Conservation (phyloP, 768 basidiomycete species). For the Mycena galopus region DNA sequence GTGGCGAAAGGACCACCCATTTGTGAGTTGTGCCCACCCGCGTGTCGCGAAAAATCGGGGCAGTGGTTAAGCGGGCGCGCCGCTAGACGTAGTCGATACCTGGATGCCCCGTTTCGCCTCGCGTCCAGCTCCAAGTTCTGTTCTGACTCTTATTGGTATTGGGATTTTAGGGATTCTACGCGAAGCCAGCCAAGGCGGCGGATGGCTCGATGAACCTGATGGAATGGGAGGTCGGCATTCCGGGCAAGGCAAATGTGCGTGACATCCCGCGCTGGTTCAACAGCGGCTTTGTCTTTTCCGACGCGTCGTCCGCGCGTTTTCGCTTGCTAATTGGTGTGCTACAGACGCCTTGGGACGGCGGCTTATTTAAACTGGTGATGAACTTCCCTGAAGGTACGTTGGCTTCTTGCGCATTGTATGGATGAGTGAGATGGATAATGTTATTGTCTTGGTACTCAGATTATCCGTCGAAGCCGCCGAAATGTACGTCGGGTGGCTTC, state of each 20-base stretch:
- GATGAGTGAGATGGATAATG: slow-evolving; percentile 11
- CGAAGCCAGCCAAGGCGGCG: slow-evolving; percentile 88
- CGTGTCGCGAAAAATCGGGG: slow-evolving; percentile 16
- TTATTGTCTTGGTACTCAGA: slow-evolving; percentile 58
- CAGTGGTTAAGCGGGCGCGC: neutral
- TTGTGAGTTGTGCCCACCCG: slow-evolving; percentile 72
- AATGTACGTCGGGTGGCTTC: slow-evolving; percentile 79
- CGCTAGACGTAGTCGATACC: neutral
- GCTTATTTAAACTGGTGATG: slow-evolving; percentile 95
- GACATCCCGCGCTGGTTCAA: slow-evolving; percentile 16
- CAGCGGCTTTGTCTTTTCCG: neutral
- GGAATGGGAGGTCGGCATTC: slow-evolving; percentile 99
- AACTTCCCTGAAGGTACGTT: slow-evolving; percentile 92
- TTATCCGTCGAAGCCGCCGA: slow-evolving; percentile 95
- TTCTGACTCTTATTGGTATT: neutral
- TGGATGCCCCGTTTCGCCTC: neutral
- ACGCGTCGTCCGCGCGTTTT: slow-evolving; percentile 35
- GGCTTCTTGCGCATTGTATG: neutral
- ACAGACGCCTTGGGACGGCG: slow-evolving; percentile 97
- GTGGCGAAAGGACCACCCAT: slow-evolving; percentile 99
- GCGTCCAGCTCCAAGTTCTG: no score
- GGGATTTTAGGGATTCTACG: slow-evolving; percentile 89
- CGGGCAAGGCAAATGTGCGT: slow-evolving; percentile 90
- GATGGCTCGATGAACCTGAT: slow-evolving; percentile 97
- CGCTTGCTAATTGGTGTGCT: slow-evolving; percentile 29